Percentiles rank a stretch among this genome's conserved stretches.
Evolutionary conservation across 2,329 filamentous ascomycete genomes (phyloP).

Genomic region (Sporothrix euskadiensis): DNA sequence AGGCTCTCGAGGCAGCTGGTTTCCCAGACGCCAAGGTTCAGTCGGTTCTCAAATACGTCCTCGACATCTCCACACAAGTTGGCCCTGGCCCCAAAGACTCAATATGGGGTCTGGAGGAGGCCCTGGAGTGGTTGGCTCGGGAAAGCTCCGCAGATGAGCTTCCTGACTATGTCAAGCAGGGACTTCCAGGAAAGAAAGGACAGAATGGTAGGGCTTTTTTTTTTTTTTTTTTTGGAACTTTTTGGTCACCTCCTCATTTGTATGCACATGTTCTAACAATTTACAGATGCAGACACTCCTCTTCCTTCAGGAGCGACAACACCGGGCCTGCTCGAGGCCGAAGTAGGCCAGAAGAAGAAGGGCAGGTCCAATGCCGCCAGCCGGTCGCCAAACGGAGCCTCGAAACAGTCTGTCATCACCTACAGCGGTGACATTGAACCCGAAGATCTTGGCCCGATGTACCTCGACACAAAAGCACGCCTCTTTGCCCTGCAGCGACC

Average conservation of each 20-base stretch:
- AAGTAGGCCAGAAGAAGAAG: slow-evolving; percentile 37
- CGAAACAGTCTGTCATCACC: slow-evolving; percentile 50
- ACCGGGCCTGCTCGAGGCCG: slow-evolving; percentile 46
- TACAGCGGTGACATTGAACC: slow-evolving; percentile 73
- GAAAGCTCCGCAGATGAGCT: slow-evolving; percentile 69
- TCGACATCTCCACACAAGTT: slow-evolving; percentile 67
- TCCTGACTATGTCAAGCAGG: slow-evolving; percentile 64
- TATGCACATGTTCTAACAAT: neutral
- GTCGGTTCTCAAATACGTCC: slow-evolving; percentile 63
- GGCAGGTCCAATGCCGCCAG: slow-evolving; percentile 41
- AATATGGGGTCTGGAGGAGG: slow-evolving; percentile 84
- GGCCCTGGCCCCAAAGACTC: slow-evolving; percentile 59
- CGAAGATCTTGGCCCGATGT: slow-evolving; percentile 72
- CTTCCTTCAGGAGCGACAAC: slow-evolving; percentile 53
- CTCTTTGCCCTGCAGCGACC: slow-evolving; percentile 63
- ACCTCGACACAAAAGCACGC: slow-evolving; percentile 70
- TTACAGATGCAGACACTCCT: slow-evolving; percentile 56
- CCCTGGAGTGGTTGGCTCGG: slow-evolving; percentile 85
- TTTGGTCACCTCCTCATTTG: neutral
- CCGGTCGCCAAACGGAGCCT: slow-evolving; percentile 37
- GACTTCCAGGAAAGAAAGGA: slow-evolving; percentile 40
- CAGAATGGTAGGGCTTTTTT: slow-evolving; percentile 34
- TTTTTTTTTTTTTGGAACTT: slow-evolving; percentile 28
- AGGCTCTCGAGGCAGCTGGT: slow-evolving; percentile 67
- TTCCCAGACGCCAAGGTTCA: slow-evolving; percentile 66